phyloP scores from a whole-genome alignment of 164 flowering plant genomes.

The Cinnamomum micranthum region DNA sequence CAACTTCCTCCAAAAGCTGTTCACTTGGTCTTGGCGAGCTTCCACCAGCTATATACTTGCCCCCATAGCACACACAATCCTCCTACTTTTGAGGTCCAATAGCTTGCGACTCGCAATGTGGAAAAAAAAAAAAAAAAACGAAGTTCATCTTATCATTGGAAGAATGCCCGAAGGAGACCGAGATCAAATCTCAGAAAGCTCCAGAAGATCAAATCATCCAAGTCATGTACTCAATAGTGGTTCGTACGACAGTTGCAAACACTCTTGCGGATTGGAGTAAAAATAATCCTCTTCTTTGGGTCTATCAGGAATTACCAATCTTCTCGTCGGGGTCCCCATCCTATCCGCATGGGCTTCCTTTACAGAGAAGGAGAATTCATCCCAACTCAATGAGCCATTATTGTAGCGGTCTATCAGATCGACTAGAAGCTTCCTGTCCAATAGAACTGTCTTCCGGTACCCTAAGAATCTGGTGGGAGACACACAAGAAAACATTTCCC shows the following conservation, averaged over 20 bases:
- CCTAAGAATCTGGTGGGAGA: conserved; percentile 56
- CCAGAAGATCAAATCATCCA: neutral
- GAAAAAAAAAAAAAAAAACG: neutral
- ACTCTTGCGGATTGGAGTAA: conserved; percentile 82
- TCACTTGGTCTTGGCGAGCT: neutral
- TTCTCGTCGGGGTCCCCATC: conserved; percentile 60
- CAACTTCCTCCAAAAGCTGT: neutral
- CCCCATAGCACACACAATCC: neutral
- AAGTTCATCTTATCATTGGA: neutral
- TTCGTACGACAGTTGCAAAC: conserved; percentile 44
- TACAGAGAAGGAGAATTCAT: conserved; percentile 63
- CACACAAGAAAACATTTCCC: neutral
- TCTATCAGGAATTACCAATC: conserved; percentile 67
- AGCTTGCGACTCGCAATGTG: neutral
- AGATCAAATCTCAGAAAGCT: too few species aligned
- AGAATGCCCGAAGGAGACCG: neutral
- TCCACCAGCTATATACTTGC: neutral
- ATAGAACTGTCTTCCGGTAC: conserved; percentile 63
- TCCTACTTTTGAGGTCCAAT: too few species aligned
- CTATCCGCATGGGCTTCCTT: conserved; percentile 57
- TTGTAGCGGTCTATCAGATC: conserved; percentile 66
- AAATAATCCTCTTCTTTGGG: conserved; percentile 92
- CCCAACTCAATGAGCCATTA: conserved; percentile 56
- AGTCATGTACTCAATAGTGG: conserved; percentile 3
- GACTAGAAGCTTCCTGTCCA: conserved; percentile 68